Evolutionary conservation across 1,284 basidiomycete species (phyloP).

Genomic region (Puccinia sorghi): DNA sequence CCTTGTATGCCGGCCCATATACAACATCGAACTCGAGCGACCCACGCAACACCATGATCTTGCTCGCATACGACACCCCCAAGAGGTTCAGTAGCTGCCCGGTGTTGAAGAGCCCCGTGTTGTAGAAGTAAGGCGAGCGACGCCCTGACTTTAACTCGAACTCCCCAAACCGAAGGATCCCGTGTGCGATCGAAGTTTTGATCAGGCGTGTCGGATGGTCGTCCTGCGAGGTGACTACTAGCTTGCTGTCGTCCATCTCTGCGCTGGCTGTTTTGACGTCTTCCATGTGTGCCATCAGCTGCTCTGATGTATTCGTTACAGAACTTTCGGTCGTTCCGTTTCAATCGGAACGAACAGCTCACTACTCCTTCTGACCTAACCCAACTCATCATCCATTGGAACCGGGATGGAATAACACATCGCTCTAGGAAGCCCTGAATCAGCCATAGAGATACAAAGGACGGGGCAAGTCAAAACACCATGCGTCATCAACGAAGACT

Average conservation of each 20-base stretch:
- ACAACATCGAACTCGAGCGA: constrained; percentile 80
- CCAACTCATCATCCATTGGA: too few relatives aligned
- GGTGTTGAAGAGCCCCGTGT: constrained; percentile 82
- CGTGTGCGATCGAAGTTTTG: constrained; percentile 53
- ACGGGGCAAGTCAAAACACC: too few relatives aligned
- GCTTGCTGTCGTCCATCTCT: neutral
- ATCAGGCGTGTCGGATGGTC: constrained; percentile 30
- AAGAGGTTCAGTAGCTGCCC: constrained; percentile 77
- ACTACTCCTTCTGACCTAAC: too few relatives aligned
- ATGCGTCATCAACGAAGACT: too few relatives aligned
- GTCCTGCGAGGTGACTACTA: neutral
- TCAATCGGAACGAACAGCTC: too few relatives aligned
- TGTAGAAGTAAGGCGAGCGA: constrained; percentile 94
- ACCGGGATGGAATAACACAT: too few relatives aligned
- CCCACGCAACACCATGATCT: constrained; percentile 59
- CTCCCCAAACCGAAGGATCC: constrained; percentile 76
- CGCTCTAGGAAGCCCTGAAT: too few relatives aligned
- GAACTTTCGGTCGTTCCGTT: too few relatives aligned
- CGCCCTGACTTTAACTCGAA: constrained; percentile 94
- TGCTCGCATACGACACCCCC: constrained; percentile 82
- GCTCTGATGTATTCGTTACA: too few relatives aligned
- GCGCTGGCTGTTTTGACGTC: too few relatives aligned
- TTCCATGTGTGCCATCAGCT: too few relatives aligned
- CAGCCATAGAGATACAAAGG: too few relatives aligned
- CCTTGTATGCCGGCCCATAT: constrained; percentile 98